These are phyloP conservation scores for Pholiota microspora DNA, from an alignment of 768 basidiomycete species.

Conservation along the genomic window DNA sequence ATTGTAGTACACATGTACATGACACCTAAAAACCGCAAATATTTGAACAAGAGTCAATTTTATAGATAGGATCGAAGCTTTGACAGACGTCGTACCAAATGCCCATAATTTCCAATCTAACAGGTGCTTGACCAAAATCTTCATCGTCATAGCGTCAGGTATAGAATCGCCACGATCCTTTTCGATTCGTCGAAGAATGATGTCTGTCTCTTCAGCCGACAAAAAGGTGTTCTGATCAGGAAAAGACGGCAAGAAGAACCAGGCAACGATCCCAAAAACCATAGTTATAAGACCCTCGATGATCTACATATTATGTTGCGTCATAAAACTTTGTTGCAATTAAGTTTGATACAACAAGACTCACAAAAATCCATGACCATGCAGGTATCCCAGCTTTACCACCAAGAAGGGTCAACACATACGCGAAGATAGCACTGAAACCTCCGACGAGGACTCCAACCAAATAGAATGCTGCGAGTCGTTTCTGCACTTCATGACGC, in stretches of 20 bases:
- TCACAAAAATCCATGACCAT: constrained; percentile 56
- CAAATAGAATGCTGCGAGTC: constrained; percentile 48
- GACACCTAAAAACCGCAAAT: constrained; percentile 31
- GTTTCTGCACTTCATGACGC: constrained; percentile 49
- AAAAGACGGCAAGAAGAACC: constrained; percentile 45
- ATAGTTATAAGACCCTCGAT: constrained; percentile 49
- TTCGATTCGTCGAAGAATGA: constrained; percentile 44
- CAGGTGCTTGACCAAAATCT: constrained; percentile 35
- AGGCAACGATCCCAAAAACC: constrained; percentile 38
- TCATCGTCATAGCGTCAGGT: constrained; percentile 37
- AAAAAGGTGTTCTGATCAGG: constrained; percentile 49
- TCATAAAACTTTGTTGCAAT: background rate
- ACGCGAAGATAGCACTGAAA: constrained; percentile 49
- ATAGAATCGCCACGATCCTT: constrained; percentile 49
- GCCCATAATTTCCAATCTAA: constrained; percentile 51
- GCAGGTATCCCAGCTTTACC: constrained; percentile 41
- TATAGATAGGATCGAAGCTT: background rate
- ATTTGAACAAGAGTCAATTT: constrained; percentile 1
- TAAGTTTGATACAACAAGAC: constrained; percentile 6
- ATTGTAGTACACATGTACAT: constrained; percentile 52
- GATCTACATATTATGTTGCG: constrained; percentile 30
- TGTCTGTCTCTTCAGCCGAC: constrained; percentile 35
- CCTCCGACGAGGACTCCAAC: constrained; percentile 41
- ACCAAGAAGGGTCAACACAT: constrained; percentile 37
- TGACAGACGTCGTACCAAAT: constrained; percentile 31